A percentile compares a stretch with the other conserved stretches of the same genome.
Evolutionary conservation across 2,329 filamentous ascomycete species (phyloP).

Genomic region (Colletotrichum melonis): DNA sequence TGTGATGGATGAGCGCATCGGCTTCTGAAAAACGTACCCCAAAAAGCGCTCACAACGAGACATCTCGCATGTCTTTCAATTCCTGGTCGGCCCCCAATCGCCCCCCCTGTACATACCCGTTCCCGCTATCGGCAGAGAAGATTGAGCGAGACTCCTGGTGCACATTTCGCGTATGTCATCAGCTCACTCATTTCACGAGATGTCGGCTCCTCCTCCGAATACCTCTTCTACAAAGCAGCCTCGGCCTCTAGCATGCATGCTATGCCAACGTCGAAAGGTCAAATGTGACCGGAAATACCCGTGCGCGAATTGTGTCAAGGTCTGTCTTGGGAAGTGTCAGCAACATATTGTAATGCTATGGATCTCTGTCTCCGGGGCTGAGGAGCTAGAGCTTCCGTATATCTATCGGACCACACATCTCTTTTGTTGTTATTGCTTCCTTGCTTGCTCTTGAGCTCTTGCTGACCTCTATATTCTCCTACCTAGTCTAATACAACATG

Average conservation of each 20-base stretch:
- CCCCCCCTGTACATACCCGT: slow-evolving; percentile 6
- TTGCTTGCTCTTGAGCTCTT: not conserved
- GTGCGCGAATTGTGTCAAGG: slow-evolving; percentile 67
- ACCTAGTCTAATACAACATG: slow-evolving; percentile 51
- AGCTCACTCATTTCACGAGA: not conserved
- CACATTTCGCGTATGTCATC: not conserved
- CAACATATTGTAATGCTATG: too few species aligned
- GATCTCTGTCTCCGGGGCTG: too few species aligned
- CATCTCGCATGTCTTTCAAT: slow-evolving; percentile 4
- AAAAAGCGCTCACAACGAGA: not conserved
- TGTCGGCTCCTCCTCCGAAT: slow-evolving; percentile 15
- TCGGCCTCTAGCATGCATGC: slow-evolving; percentile 54
- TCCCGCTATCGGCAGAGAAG: slow-evolving; percentile 1
- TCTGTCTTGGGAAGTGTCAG: not conserved
- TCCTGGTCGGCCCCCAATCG: slow-evolving; percentile 4
- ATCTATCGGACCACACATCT: too few species aligned
- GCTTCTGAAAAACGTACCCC: too few species aligned
- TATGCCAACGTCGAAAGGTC: slow-evolving; percentile 71
- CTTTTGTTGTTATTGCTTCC: too few species aligned
- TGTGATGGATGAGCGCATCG: too few species aligned
- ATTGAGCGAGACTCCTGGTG: not conserved
- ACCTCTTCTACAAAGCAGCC: slow-evolving; percentile 16
- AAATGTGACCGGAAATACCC: slow-evolving; percentile 70
- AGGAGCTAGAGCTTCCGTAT: too few species aligned
- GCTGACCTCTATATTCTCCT: not conserved